Evolutionary conservation across 129 eudicot genomes (phyloP).

Genomic region (Lactuca saligna): DNA sequence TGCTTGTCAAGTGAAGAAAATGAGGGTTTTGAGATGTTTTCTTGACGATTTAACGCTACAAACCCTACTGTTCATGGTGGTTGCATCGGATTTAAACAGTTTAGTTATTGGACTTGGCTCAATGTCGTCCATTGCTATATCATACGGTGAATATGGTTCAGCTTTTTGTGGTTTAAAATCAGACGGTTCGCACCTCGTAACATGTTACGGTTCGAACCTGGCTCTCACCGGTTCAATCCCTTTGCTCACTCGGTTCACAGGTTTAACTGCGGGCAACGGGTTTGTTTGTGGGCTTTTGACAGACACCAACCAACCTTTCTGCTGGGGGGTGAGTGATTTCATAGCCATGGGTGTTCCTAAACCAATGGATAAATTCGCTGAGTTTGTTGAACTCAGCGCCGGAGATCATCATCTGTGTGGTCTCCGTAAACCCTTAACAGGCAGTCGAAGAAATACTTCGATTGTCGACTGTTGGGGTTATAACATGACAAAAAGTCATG

Average conservation of each 20-base stretch:
- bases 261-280: slow-evolving; percentile 82
- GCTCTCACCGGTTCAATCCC: slow-evolving; percentile 66
- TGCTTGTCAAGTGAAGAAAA: slow-evolving; percentile 12
- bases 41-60: slow-evolving; percentile 32
- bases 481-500: slow-evolving; percentile 78
- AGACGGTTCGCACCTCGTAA: slow-evolving; percentile 87
- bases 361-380: slow-evolving; percentile 48
- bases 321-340: slow-evolving; percentile 82
- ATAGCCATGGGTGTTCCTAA: slow-evolving; percentile 68
- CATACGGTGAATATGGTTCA: slow-evolving; percentile 83
- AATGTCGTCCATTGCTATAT: slow-evolving; percentile 87
- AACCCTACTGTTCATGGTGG: slow-evolving; percentile 35
- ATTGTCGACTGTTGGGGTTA: slow-evolving; percentile 98
- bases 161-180: slow-evolving; percentile 89
- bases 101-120: slow-evolving; percentile 68
- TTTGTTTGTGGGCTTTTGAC: slow-evolving; percentile 87
- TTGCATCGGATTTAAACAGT: slow-evolving; percentile 40
- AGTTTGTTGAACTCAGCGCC: slow-evolving; percentile 81
- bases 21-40: slow-evolving; percentile 40
- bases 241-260: slow-evolving; percentile 43
- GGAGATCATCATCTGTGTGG: slow-evolving; percentile 94
- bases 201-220: slow-evolving; percentile 77
- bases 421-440: slow-evolving; percentile 70
- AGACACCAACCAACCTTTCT: slow-evolving; percentile 61
- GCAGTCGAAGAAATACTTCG: slow-evolving; percentile 56